phyloP scores from a whole-genome alignment of 306 rosid species.

The Trifolium fragiferum region DNA sequence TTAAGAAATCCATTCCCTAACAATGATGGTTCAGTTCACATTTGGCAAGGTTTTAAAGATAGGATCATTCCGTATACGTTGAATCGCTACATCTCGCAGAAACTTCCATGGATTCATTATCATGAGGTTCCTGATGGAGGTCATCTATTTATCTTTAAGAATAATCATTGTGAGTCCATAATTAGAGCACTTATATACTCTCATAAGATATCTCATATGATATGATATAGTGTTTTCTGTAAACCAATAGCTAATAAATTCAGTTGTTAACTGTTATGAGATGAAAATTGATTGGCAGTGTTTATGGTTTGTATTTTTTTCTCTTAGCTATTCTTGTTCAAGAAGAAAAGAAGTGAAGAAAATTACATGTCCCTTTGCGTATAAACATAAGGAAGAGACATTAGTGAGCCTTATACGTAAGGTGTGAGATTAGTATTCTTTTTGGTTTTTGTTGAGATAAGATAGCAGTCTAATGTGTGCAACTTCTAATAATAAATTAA shows the following conservation, averaged over 20 bases:
- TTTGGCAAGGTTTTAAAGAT: conserved; percentile 80
- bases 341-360: background rate
- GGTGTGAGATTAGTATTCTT: background rate
- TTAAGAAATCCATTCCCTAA: conserved; percentile 58
- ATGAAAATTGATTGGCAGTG: too few species aligned
- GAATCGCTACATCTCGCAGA: conserved; percentile 59
- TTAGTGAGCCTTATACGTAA: background rate
- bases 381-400: background rate
- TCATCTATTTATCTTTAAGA: conserved; percentile 51
- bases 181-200: conserved; percentile 57
- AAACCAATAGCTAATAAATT: background rate
- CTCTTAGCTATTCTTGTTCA: background rate
- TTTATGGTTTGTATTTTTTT: too few species aligned
- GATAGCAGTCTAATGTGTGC: background rate
- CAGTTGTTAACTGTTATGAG: background rate
- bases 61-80: conserved; percentile 54
- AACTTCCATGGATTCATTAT: conserved; percentile 77
- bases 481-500: too few species aligned
- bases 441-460: background rate
- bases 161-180: conserved; percentile 54
- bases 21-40: conserved; percentile 58
- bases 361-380: background rate
- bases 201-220: conserved; percentile 32
- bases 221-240: background rate
- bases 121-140: conserved; percentile 74